Evolutionary conservation across 1,139 yeast genomes (phyloP), one percentile per base, ranked within the genome.

Genomic region (Saccharomycopsis hybrid): DNA sequence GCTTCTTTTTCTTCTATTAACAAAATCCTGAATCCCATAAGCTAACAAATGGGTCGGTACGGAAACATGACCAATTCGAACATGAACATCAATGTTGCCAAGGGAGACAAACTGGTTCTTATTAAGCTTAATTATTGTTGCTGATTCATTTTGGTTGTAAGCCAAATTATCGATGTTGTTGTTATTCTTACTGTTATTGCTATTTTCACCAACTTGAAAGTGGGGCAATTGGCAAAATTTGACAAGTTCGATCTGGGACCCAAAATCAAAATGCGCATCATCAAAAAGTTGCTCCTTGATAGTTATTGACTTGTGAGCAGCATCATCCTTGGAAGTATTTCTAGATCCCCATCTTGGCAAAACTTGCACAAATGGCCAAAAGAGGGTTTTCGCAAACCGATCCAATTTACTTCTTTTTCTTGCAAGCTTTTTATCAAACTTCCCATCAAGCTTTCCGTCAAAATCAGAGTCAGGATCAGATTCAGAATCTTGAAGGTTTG

Each of bases 201-300:
- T 9, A 36, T 9, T 36, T 36, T 36, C 35, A 18, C 18, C 18
- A 18, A 18, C 18, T 18, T 18, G 18, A 18, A 18, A 18, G 18
- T 18, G 18, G 18, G 35, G 35, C 35, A 31, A 31, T 11, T 31
- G 11, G 11, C 11, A 8, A 31, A 11, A 7, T 7, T 11, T 7
- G 8, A 36, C 40, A 36, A 36, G 18, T 7, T 43, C 31, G 13
- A 33, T 13, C 13, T 9, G 38, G 45, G 25, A 31, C 5, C 18
- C 13, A 13, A 31, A 43, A 33, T 44, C 41, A 33, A 44, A 25
- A 25, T 30, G 28, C 4, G 36, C 24, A 24, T 44, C 46, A 32
- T 44, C 46, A 35, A 44, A 44, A 8, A 44, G 24, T 7, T 18
- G 35, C 32, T 44, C 46, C 28, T 44, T 36, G 18, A 44, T 13